Conservation (phyloP, 164 flowering plant genomes). For the Buxus sempervirens region DNA sequence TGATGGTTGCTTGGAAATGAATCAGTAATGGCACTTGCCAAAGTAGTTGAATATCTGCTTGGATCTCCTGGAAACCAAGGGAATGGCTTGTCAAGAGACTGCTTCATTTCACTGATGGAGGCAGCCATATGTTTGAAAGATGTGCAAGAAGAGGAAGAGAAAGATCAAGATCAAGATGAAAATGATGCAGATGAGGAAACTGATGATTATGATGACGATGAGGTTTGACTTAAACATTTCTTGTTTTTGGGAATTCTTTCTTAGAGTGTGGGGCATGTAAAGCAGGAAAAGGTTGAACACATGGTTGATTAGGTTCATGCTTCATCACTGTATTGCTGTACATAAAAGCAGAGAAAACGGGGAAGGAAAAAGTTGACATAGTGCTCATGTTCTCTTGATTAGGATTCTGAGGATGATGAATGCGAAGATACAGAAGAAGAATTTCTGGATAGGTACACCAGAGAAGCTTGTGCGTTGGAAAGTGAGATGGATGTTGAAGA, state of each 20-base stretch:
- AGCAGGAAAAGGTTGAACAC: neutral
- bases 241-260: neutral
- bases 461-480: slow-evolving; percentile 54
- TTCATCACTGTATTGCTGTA: no score
- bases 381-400: neutral
- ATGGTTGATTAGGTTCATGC: no score
- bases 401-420: slow-evolving; percentile 78
- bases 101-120: slow-evolving; percentile 55
- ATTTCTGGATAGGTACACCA: slow-evolving; percentile 72
- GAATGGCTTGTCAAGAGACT: slow-evolving; percentile 29
- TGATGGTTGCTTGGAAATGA: slow-evolving; percentile 8
- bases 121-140: slow-evolving; percentile 46
- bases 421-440: slow-evolving; percentile 78
- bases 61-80: slow-evolving; percentile 20
- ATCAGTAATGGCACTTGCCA: slow-evolving; percentile 52
- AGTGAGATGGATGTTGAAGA: slow-evolving; percentile 45
- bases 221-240: slow-evolving; percentile 30
- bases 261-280: no score
- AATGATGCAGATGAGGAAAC: slow-evolving; percentile 31
- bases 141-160: slow-evolving; percentile 40
- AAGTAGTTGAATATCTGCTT: slow-evolving; percentile 48
- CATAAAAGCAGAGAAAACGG: neutral
- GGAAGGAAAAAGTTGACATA: neutral
- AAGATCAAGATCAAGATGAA: slow-evolving; percentile 22
- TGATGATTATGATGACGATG: slow-evolving; percentile 36